Evolutionary conservation across 2,329 filamentous ascomycete genomes (phyloP).

Genomic region (Pyricularia sp.): DNA sequence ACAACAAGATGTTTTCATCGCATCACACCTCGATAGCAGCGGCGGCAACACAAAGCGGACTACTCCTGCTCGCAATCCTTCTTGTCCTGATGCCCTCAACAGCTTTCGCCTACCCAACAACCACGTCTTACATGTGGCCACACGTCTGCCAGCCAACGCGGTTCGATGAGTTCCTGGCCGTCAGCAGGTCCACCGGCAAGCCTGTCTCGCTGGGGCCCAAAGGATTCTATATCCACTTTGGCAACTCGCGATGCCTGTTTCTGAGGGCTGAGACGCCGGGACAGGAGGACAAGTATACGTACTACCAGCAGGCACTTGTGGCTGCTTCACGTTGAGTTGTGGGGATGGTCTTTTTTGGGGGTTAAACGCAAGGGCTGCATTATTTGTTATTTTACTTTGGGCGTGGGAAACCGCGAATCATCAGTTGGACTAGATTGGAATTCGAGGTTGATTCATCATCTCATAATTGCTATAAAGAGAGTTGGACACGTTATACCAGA

Average conservation of each 20-base stretch:
- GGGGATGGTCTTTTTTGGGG: background rate
- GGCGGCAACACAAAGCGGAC: background rate
- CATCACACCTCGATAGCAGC: background rate
- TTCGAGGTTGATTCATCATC: background rate
- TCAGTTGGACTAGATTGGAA: background rate
- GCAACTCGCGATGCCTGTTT: constrained; percentile 4
- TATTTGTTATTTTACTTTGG: background rate
- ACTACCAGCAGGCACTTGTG: constrained; percentile 3
- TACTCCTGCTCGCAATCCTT: background rate
- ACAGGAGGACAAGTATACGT: constrained; percentile 1
- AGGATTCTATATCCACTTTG: constrained; percentile 6
- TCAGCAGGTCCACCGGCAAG: constrained; percentile 3
- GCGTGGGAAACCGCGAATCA: background rate
- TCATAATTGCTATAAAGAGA: background rate
- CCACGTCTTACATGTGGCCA: constrained; percentile 2
- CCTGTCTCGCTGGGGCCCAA: constrained; percentile 5
- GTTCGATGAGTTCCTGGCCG: constrained; percentile 5
- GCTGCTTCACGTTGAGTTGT: background rate
- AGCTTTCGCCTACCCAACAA: background rate
- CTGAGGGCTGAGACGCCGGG: background rate
- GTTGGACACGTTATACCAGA: background rate
- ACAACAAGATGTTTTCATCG: background rate
- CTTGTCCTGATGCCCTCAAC: background rate
- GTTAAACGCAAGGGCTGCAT: background rate
- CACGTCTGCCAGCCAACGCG: constrained; percentile 4